Conservation (phyloP, 305 asterid species). For the Fraxinus baroniana region DNA sequence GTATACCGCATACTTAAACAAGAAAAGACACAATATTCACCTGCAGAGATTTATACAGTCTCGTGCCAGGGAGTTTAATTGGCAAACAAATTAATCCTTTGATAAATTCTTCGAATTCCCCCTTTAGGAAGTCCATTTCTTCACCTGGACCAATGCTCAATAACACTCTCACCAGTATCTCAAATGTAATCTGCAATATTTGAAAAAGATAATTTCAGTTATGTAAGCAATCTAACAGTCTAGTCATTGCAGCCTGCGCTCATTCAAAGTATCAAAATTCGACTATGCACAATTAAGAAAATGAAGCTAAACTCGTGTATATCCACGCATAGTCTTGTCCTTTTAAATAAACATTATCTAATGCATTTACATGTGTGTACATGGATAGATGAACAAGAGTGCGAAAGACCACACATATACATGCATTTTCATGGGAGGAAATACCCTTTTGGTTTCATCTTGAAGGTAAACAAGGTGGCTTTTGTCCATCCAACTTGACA, state of each 20-base stretch:
- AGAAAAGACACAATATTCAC: constrained; percentile 33
- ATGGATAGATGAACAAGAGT: background rate
- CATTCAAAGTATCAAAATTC: background rate
- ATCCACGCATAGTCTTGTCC: background rate
- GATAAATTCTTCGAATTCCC: constrained; percentile 75
- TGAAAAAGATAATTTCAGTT: background rate
- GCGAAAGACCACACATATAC: constrained; percentile 16
- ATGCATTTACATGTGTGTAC: background rate
- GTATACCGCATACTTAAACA: background rate
- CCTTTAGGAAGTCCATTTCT: constrained; percentile 62
- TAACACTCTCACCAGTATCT: constrained; percentile 67
- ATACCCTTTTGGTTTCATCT: constrained; percentile 74
- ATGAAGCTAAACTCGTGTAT: background rate
- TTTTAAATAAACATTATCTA: background rate
- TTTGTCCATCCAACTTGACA: constrained; percentile 57
- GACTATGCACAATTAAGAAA: background rate
- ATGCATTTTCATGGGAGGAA: constrained; percentile 8
- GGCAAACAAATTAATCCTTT: constrained; percentile 92
- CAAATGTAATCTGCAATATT: constrained; percentile 68
- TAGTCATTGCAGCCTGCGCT: background rate
- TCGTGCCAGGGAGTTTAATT: constrained; percentile 82
- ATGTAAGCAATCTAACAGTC: background rate
- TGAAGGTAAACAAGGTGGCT: constrained; percentile 46
- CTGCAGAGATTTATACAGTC: constrained; percentile 75
- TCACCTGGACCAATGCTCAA: constrained; percentile 78